phyloP scores from a whole-genome alignment of 139 green algal species.

The Nannochloris sp. region DNA sequence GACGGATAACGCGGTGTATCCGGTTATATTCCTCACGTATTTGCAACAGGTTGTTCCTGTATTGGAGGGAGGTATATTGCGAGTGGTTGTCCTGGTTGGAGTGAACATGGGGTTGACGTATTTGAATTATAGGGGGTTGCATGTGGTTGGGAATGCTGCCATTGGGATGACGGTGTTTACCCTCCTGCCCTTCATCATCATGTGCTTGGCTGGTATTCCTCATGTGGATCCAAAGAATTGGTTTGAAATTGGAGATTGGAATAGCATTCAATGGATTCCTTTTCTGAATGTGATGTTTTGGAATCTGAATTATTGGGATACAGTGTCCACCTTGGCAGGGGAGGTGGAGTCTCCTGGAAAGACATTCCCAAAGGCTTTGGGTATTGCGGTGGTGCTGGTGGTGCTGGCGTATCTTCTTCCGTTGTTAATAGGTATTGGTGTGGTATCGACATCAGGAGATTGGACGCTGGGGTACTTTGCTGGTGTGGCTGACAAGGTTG shows the following conservation, averaged over 20 bases:
- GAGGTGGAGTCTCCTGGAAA: constrained; percentile 64
- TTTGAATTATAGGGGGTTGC: constrained; percentile 88
- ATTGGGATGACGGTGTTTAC: constrained; percentile 66
- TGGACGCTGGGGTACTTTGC: constrained; percentile 86
- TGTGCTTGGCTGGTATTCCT: constrained; percentile 51
- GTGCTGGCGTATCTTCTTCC: constrained; percentile 61
- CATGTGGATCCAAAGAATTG: constrained; percentile 57
- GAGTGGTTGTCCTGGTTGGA: constrained; percentile 42
- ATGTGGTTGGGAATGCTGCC: constrained; percentile 75
- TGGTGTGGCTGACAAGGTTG: constrained; percentile 61
- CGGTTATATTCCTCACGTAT: constrained; percentile 90
- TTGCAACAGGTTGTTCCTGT: constrained; percentile 36
- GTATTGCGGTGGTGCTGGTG: constrained; percentile 56
- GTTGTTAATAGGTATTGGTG: constrained; percentile 67
- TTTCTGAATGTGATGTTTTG: constrained; percentile 97
- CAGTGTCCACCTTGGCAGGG: constrained; percentile 76
- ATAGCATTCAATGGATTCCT: constrained; percentile 62
- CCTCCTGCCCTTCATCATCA: constrained; percentile 75
- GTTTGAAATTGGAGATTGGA: constrained; percentile 38
- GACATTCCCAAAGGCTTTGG: constrained; percentile 79
- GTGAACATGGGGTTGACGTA: constrained; percentile 57
- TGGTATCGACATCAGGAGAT: constrained; percentile 26
- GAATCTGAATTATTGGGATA: constrained; percentile 92
- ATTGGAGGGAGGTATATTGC: constrained; percentile 2
- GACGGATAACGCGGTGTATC: constrained; percentile 92